Evolutionary conservation across 2,329 filamentous ascomycete genomes (phyloP), one percentile per base, ranked within the genome.

Genomic region (Ophiostoma ips): DNA sequence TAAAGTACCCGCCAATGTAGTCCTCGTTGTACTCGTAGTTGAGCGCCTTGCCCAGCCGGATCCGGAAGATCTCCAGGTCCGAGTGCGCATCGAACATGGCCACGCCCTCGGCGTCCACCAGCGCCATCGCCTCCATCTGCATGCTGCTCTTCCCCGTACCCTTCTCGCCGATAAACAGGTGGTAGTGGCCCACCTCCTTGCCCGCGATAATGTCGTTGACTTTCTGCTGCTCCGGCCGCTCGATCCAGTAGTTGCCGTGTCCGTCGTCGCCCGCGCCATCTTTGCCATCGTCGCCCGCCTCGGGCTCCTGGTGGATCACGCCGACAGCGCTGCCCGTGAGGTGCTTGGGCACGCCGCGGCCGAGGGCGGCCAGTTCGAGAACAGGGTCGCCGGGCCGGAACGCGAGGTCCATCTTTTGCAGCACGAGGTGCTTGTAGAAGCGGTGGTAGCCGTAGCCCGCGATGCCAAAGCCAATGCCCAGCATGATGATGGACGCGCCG

Each of bases 21-120:
- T 98, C 92, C 68, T 96, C 92, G 62, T 96, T 87, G 59, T 85
- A 98, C 62, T 98, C 92, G 63, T 89, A 98, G 63, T 98, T 89
- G 37, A 98, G 72, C 2, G 89, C 87, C 63, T 95, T 95, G 24
- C 92, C 92, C 3, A 98, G 75, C 5, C 92, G 78, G 40, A 95
- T 84, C 16, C 92, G 84, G 63, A 98, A 94, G 52, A 98, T 94
- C 61, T 98, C 92, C 1, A 89, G 76, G 63, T 98, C 89, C 5
- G 88, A 84, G 65, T 98, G 92, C 1, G 90, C 89, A 66, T 98
- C 92, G 60, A 96, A 86, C 87, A 98, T 95, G 57, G 89, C 84
- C 41, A 90, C 83, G 19, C 87, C 87, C 53, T 92, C 84, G 4
- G 88, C 92, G 55, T 95, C 78, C 50, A 89, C 83, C 64, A 94